Percentiles rank a stretch among this genome's conserved stretches.
These are phyloP conservation scores for Sanghuangporus weigelae DNA, from an alignment of 1,284 basidiomycete species.

Conservation along the genomic window DNA sequence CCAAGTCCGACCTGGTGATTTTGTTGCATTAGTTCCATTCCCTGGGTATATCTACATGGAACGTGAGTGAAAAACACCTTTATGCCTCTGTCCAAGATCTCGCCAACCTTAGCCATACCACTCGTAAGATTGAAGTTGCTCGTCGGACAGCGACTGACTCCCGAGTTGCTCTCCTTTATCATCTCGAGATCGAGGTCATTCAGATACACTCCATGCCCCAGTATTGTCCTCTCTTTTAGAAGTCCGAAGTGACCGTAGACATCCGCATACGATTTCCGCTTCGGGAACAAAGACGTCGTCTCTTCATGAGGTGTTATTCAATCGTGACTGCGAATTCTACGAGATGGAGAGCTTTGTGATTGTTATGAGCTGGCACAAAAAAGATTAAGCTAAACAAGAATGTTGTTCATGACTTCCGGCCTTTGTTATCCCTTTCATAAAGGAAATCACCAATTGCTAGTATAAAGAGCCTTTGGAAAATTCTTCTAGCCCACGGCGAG, in stretches of 20 bases:
- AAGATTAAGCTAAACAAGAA: no score
- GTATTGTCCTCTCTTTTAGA: slow-evolving; percentile 74
- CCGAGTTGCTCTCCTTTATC: slow-evolving; percentile 62
- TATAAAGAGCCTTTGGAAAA: no score
- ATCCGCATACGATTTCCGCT: slow-evolving; percentile 55
- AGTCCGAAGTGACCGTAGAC: slow-evolving; percentile 84
- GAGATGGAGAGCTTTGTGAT: no score
- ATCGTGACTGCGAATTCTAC: no score
- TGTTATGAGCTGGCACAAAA: no score
- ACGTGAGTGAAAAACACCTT: slow-evolving; percentile 50
- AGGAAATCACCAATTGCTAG: no score
- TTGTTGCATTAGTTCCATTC: neutral
- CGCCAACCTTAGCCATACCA: slow-evolving; percentile 76
- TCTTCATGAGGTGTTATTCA: no score
- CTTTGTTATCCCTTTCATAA: no score
- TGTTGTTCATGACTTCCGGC: no score
- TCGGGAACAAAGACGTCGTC: slow-evolving; percentile 75
- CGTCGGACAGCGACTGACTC: slow-evolving; percentile 90
- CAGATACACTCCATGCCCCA: slow-evolving; percentile 89
- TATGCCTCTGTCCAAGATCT: slow-evolving; percentile 77
- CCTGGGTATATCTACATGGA: neutral
- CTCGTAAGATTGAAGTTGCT: slow-evolving; percentile 90
- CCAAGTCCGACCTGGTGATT: slow-evolving; percentile 75
- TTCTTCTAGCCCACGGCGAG: slow-evolving; percentile 74
- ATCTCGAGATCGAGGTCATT: slow-evolving; percentile 69